phyloP scores from a whole-genome alignment of 306 rosid genomes.

The Begonia fuchsioides region DNA sequence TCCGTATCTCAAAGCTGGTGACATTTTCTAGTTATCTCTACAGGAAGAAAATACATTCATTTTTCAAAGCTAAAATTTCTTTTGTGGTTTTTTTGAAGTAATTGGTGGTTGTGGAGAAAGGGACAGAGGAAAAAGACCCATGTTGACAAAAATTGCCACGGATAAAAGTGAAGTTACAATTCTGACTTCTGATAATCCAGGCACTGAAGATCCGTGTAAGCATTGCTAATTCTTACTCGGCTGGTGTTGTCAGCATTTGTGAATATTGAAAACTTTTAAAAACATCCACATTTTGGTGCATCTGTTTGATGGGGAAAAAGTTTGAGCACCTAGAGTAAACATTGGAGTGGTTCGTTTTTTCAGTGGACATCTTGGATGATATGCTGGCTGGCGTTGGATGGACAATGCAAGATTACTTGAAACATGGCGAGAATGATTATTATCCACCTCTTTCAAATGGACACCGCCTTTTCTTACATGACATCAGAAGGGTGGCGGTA shows the following conservation, averaged over 20 bases:
- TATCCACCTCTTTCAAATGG: constrained; percentile 93
- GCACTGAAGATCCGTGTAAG: constrained; percentile 86
- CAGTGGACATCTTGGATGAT: constrained; percentile 94
- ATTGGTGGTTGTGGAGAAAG: constrained; percentile 63
- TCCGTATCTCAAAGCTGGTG: no score
- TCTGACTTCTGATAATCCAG: constrained; percentile 81
- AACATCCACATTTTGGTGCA: background rate
- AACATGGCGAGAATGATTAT: constrained; percentile 83
- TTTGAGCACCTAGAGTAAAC: constrained; percentile 13
- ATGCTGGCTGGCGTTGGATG: constrained; percentile 95
- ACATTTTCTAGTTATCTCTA: no score
- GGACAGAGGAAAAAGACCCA: constrained; percentile 84
- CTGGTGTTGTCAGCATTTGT: background rate
- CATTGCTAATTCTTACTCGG: constrained; percentile 3
- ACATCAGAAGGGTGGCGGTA: constrained; percentile 75
- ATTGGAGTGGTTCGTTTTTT: constrained; percentile 10
- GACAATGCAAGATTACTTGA: constrained; percentile 95
- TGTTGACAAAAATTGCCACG: constrained; percentile 87
- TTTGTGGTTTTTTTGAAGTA: constrained; percentile 33
- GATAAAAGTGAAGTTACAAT: constrained; percentile 88
- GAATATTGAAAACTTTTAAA: no score
- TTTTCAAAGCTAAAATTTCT: no score
- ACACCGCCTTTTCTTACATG: constrained; percentile 84
- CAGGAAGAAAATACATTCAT: no score
- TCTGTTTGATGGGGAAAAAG: constrained; percentile 5